Base-by-base conservation (phyloP, 345 rosid species). In the Eucalyptus rudis region DNA sequence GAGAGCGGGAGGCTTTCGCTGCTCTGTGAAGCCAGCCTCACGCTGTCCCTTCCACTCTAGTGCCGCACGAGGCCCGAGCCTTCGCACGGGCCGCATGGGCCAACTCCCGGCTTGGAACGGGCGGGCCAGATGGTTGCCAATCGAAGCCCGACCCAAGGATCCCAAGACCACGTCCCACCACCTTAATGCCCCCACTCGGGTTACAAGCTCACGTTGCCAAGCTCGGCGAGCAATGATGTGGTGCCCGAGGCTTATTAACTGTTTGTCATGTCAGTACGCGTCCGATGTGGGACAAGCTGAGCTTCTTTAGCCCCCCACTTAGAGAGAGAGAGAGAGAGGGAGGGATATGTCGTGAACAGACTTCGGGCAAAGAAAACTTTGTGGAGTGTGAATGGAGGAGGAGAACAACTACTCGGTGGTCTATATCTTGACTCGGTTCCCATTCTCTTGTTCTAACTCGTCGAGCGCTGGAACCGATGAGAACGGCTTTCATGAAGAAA, bases 21-120 rank as follows among this genome's bases (percentile, higher is more conserved):
- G 93, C 93, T 91, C 91, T 90, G 92, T 93, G 91, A 93, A 88
- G 51, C 95, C 95, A 93, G 92, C 93, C 94, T 93, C 89, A 92
- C 93, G 93, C 92, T 1, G 64, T 88, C 22, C 89, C 93, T 92
- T 81, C 93, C 89, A 0, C 92, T 91, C 86, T 88, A 92, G 5
- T 50, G 45, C 54, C 17, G 10, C 33, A 29, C 7, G n/a, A 16
- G 13, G 27, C 25, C 91, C 58, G 13, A 19, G 14, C 83, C 83
- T 71, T 71, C 83, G 45, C 14, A 11, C 27, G 27, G 27, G 2
- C 27, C 83, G 2, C 45, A 10, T 71, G 15, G 2, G 14, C 83
- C 83, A 71, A 43, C 93, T 93, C 92, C 58, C 29, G 22, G 86
- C 94, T 92, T 91, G 91, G 93, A 91, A 51, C 45, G 95, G 94